Percentiles rank a stretch among this genome's conserved stretches.
Conservation (phyloP, 805 yeast species). For the Candida gorgasii region DNA sequence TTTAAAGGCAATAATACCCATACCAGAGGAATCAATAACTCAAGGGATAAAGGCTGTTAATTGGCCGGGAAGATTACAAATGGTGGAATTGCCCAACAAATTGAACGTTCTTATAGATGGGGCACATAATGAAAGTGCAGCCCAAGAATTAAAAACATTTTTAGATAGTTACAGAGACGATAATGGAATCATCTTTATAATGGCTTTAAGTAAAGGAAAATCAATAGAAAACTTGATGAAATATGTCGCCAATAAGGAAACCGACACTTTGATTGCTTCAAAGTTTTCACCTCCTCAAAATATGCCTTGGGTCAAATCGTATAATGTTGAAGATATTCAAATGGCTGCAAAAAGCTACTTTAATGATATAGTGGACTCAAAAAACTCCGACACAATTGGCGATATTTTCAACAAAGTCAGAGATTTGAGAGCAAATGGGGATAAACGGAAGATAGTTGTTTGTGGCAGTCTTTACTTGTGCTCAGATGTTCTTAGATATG, state of each 20-base stretch:
- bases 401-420: conserved; percentile 17
- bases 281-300: conserved; percentile 71
- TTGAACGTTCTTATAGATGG: conserved; percentile 69
- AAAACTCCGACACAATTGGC: conserved; percentile 13
- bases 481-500: conserved; percentile 36
- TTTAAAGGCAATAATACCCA: conserved; percentile 19
- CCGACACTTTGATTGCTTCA: conserved; percentile 63
- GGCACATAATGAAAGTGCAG: conserved; percentile 89
- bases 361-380: conserved; percentile 14
- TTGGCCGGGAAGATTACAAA: conserved; percentile 92
- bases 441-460: conserved; percentile 32
- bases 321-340: conserved; percentile 24
- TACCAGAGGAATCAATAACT: conserved; percentile 37
- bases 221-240: conserved; percentile 51
- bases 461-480: conserved; percentile 47
- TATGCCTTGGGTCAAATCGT: conserved; percentile 89
- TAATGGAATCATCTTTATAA: conserved; percentile 52
- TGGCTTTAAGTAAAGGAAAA: conserved; percentile 80
- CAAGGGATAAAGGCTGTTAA: conserved; percentile 54
- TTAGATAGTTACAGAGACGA: conserved; percentile 27
- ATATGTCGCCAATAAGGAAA: conserved; percentile 43
- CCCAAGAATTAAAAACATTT: conserved; percentile 64
- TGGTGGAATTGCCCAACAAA: conserved; percentile 16
- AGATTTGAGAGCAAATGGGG: conserved; percentile 19
- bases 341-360: conserved; percentile 22